Evolutionary conservation across 2,329 filamentous ascomycete genomes (phyloP).

Genomic region (Cadophora luteo-olivacea): DNA sequence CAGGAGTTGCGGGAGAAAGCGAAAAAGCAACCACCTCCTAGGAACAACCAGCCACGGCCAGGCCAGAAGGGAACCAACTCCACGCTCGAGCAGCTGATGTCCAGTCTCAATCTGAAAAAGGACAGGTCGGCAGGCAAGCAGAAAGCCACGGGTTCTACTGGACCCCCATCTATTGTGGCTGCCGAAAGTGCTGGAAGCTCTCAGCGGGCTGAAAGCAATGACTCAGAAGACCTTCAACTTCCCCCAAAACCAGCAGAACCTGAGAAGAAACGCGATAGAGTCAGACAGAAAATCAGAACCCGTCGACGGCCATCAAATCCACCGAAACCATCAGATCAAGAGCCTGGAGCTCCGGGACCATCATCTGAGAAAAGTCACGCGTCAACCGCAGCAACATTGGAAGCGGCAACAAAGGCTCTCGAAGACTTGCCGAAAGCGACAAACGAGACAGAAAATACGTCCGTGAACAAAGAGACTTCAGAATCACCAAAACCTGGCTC

Average conservation of each 20-base stretch:
- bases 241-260: constrained; percentile 29
- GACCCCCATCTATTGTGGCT: constrained; percentile 22
- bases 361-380: constrained; percentile 19
- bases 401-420: constrained; percentile 28
- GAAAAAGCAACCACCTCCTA: constrained; percentile 27
- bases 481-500: not conserved
- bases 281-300: constrained; percentile 41
- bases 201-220: constrained; percentile 26
- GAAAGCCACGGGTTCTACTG: constrained; percentile 24
- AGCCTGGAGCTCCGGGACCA: constrained; percentile 7
- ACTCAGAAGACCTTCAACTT: constrained; percentile 26
- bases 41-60: constrained; percentile 31
- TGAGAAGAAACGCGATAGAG: constrained; percentile 39
- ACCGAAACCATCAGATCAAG: constrained; percentile 21
- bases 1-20: constrained; percentile 36
- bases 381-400: constrained; percentile 28
- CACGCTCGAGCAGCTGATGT: constrained; percentile 40
- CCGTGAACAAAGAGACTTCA: not conserved
- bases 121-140: constrained; percentile 23
- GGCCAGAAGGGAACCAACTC: constrained; percentile 24
- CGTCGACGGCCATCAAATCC: constrained; percentile 38
- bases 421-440: constrained; percentile 24
- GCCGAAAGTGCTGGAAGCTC: constrained; percentile 29
- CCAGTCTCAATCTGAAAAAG: constrained; percentile 38
- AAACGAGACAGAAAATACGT: constrained; percentile 14